A percentile compares a stretch with the other conserved stretches of the same genome.
Conservation (phyloP, 306 rosid genomes). For the Alnus rubra region DNA sequence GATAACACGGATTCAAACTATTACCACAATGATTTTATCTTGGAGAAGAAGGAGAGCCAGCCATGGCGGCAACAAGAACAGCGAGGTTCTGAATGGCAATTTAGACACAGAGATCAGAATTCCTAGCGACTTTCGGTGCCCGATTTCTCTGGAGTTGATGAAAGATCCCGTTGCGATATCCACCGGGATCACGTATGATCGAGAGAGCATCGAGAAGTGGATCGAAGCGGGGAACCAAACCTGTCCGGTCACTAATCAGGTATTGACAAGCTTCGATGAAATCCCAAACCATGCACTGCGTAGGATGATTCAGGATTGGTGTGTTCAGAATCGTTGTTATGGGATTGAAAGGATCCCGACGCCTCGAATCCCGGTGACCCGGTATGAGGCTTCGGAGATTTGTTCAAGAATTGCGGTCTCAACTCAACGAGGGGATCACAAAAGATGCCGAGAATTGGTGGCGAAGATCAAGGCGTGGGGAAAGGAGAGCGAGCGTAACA, state of each 20-base stretch:
- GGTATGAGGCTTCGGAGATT: conserved; percentile 44
- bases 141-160: conserved; percentile 78
- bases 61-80: conserved; percentile 38
- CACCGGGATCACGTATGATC: conserved; percentile 80
- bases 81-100: conserved; percentile 23
- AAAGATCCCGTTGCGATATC: conserved; percentile 76
- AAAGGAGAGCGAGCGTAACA: conserved; percentile 81
- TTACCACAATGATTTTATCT: conserved; percentile 55
- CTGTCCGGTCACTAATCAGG: conserved; percentile 71
- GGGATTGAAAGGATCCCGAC: conserved; percentile 89
- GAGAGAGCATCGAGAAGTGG: conserved; percentile 88
- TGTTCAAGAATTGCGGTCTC: conserved; percentile 41
- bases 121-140: conserved; percentile 74
- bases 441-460: conserved; percentile 47
- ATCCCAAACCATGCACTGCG: conserved; percentile 78
- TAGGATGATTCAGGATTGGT: conserved; percentile 84
- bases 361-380: conserved; percentile 63
- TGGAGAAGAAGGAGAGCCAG: conserved; percentile 58
- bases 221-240: conserved; percentile 63
- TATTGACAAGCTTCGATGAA: conserved; percentile 43
- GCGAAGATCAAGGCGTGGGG: conserved; percentile 66
- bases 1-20: not conserved
- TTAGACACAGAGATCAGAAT: conserved; percentile 50
- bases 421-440: conserved; percentile 36
- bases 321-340: conserved; percentile 57